Evolutionary conservation across 441 rosid species (phyloP).

Genomic region (Pelargonium australe): DNA sequence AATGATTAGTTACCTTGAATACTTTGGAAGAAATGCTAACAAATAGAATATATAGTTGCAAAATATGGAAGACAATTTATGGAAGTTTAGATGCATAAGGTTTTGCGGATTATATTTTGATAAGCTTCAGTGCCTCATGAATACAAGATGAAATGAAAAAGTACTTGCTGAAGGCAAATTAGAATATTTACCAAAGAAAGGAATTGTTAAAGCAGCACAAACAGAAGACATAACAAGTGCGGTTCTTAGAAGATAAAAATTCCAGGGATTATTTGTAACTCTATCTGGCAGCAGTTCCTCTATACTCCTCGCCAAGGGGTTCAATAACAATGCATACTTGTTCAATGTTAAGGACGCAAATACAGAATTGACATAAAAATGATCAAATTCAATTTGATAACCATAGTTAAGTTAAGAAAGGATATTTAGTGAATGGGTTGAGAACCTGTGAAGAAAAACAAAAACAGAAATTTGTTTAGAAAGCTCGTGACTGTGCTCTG

Average conservation of each 20-base stretch:
- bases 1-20: neutral
- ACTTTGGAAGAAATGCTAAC: neutral
- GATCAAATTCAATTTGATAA: neutral
- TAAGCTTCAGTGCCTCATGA: neutral
- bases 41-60: neutral
- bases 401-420: conserved; percentile 22
- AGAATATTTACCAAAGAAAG: conserved; percentile 62
- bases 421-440: conserved; percentile 84
- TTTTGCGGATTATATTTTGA: neutral
- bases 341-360: conserved; percentile 32
- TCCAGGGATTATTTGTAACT: conserved; percentile 43
- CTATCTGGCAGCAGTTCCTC: conserved; percentile 69
- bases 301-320: conserved; percentile 75
- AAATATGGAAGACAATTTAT: neutral
- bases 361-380: neutral
- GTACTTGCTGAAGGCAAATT: neutral
- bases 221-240: conserved; percentile 67
- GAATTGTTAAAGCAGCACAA: conserved; percentile 63
- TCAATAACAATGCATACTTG: conserved; percentile 66
- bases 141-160: neutral
- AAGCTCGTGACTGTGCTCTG: neutral
- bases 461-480: conserved; percentile 19
- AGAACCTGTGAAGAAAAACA: conserved; percentile 43
- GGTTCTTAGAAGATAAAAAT: conserved; percentile 59
- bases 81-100: neutral